phyloP scores from a whole-genome alignment of 2,329 filamentous ascomycete species.

The Xylariaceae sp. region DNA sequence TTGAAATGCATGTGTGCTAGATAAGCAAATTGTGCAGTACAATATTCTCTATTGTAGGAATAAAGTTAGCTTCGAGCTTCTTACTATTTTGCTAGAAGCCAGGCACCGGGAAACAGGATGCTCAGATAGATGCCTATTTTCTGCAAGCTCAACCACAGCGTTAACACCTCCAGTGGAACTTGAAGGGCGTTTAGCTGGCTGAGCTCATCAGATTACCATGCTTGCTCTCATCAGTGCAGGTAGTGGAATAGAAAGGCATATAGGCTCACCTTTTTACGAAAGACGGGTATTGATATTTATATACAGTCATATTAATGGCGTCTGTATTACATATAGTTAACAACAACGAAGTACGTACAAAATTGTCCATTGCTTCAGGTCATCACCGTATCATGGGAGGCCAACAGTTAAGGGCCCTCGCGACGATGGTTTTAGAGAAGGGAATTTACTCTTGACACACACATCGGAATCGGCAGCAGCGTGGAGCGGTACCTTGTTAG shows the following conservation, averaged over 20 bases:
- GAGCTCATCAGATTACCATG: constrained; percentile 43
- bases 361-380: constrained; percentile 69
- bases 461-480: constrained; percentile 60
- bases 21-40: not conserved
- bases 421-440: constrained; percentile 74
- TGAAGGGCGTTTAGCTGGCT: constrained; percentile 34
- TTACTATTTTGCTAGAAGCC: not conserved
- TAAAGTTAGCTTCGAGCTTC: constrained; percentile 12
- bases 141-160: constrained; percentile 42
- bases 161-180: constrained; percentile 4
- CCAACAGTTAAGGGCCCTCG: constrained; percentile 67
- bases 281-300: too few relatives aligned
- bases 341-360: too few relatives aligned
- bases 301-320: too few relatives aligned
- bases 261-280: constrained; percentile 21
- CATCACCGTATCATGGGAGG: constrained; percentile 72
- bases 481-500: constrained; percentile 36
- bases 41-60: not conserved
- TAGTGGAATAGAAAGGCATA: constrained; percentile 2
- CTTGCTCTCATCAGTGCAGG: constrained; percentile 39
- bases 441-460: constrained; percentile 65
- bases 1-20: not conserved
- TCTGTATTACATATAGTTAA: too few relatives aligned
- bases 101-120: constrained; percentile 1
- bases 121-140: constrained; percentile 40